Conservation (phyloP, 345 rosid genomes). For the Populus deltoides region DNA sequence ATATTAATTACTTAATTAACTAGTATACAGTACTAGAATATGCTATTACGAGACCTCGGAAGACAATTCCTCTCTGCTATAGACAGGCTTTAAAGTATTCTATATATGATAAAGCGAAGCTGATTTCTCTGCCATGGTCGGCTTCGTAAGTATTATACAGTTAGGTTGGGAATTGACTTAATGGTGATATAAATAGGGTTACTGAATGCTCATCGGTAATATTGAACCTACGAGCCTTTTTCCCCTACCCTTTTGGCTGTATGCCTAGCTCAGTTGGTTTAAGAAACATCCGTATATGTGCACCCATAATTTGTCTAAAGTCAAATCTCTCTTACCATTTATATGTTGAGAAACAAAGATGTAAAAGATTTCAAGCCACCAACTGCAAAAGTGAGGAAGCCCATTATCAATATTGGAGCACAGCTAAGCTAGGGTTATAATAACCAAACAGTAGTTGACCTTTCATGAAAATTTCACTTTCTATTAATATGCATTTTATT, state of each 20-base stretch:
- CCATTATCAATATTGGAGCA: not conserved
- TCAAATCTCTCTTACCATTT: not conserved
- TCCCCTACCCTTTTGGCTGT: not conserved
- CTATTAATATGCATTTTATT: not conserved
- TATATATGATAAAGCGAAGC: no score
- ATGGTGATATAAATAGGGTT: no score
- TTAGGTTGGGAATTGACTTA: no score
- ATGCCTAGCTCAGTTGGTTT: not conserved
- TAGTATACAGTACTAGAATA: no score
- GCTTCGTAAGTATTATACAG: no score
- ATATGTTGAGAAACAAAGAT: not conserved
- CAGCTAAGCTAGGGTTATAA: not conserved
- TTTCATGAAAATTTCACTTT: not conserved
- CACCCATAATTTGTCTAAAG: not conserved
- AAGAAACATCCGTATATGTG: not conserved
- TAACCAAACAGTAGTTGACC: not conserved
- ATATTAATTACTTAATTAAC: no score
- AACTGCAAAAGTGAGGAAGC: not conserved
- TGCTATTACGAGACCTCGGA: no score
- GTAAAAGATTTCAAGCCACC: not conserved
- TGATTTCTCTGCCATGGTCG: no score
- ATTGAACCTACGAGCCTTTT: not conserved
- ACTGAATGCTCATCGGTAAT: no score
- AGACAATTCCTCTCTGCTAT: no score
- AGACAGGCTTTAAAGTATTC: no score